These are phyloP conservation scores for Mycotypha africana DNA, from an alignment of 371 early-diverging fungal species.

Conservation along the genomic window DNA sequence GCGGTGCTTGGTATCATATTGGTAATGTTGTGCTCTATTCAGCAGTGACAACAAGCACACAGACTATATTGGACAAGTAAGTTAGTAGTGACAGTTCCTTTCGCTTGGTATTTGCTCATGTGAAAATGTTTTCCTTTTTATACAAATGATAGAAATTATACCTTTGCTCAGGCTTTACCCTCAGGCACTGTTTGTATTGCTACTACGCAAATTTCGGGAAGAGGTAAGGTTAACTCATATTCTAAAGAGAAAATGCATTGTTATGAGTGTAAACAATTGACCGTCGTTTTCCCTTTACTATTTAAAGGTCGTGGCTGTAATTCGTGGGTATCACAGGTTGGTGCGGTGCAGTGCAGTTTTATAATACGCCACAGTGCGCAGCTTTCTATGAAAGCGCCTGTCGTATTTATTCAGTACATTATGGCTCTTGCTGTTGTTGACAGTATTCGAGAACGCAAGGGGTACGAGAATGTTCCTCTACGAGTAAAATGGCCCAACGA, in stretches of 20 bases:
- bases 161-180: constrained; percentile 57
- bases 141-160: constrained; percentile 42
- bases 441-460: constrained; percentile 57
- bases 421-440: constrained; percentile 78
- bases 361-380: constrained; percentile 57
- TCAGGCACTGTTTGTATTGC: constrained; percentile 72
- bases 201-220: constrained; percentile 72
- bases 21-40: constrained; percentile 71
- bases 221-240: too few relatives aligned
- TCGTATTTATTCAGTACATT: constrained; percentile 86
- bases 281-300: too few relatives aligned
- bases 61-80: constrained; percentile 82
- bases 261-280: background rate
- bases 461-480: constrained; percentile 72
- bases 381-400: constrained; percentile 46
- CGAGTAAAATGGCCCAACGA: constrained; percentile 96
- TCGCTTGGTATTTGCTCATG: background rate
- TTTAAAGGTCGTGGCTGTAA: constrained; percentile 68
- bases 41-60: constrained; percentile 47
- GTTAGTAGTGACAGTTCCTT: background rate
- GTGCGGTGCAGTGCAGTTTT: constrained; percentile 83
- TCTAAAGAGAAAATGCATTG: background rate
- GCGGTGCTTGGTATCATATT: constrained; percentile 29
- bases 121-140: background rate
- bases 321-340: constrained; percentile 86